These are phyloP conservation scores for Beauveria caledonica DNA, from an alignment of 2,329 filamentous ascomycete species.

Conservation along the genomic window DNA sequence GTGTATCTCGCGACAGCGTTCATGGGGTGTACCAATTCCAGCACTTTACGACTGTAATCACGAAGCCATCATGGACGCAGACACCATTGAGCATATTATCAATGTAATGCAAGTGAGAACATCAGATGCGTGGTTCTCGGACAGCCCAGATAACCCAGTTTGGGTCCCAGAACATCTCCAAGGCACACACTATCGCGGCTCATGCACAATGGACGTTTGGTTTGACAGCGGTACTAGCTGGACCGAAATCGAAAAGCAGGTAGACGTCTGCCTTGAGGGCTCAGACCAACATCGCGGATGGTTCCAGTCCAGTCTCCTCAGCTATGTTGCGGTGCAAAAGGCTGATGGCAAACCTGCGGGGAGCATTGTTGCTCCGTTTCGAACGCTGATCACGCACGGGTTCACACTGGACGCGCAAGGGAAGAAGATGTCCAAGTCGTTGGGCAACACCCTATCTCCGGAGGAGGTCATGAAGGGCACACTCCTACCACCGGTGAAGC, in stretches of 20 bases:
- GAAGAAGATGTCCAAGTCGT: conserved; percentile 98
- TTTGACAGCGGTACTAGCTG: conserved; percentile 97
- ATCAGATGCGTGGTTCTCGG: conserved; percentile 92
- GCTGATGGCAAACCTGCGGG: conserved; percentile 21
- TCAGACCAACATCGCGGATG: conserved; percentile 94
- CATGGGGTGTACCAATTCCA: conserved; percentile 95
- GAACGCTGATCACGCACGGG: conserved; percentile 85
- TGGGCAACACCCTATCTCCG: conserved; percentile 81
- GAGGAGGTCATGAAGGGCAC: conserved; percentile 78
- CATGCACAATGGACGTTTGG: conserved; percentile 99
- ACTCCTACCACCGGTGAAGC: conserved; percentile 61
- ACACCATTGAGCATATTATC: conserved; percentile 80
- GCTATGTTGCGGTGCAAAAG: conserved; percentile 61
- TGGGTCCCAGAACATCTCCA: conserved; percentile 65
- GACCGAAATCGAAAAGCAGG: conserved; percentile 51
- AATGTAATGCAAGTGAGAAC: conserved; percentile 66
- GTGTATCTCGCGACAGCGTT: conserved; percentile 94
- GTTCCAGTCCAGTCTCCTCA: conserved; percentile 95
- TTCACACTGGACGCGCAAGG: conserved; percentile 84
- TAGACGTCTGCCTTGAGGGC: conserved; percentile 89
- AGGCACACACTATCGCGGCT: conserved; percentile 61
- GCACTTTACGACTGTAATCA: conserved; percentile 70
- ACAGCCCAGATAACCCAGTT: conserved; percentile 61
- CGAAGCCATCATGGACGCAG: conserved; percentile 68
- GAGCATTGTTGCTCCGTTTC: conserved; percentile 58